These are phyloP conservation scores for Backusella morwellensis DNA, from an alignment of 192 early-diverging fungal genomes.

Conservation along the genomic window DNA sequence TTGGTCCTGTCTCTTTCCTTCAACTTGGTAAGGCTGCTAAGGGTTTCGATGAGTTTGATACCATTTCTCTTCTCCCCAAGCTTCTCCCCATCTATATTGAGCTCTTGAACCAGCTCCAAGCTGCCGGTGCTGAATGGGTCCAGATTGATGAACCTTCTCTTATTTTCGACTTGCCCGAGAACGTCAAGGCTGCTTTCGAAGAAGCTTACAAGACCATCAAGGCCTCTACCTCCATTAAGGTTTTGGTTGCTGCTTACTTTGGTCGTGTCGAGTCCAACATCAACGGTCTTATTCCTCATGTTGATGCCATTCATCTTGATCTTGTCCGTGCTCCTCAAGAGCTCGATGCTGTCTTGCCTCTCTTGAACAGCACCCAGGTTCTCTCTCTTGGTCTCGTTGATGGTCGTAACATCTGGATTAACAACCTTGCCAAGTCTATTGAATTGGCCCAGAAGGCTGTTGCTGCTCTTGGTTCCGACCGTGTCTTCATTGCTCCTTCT, in stretches of 20 bases:
- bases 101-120: conserved; percentile 70
- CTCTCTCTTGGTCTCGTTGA: conserved; percentile 96
- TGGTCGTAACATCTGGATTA: conserved; percentile 98
- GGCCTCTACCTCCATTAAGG: conserved; percentile 54
- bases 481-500: conserved; percentile 84
- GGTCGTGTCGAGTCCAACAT: conserved; percentile 78
- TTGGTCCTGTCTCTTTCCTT: conserved; percentile 92
- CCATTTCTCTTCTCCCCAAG: conserved; percentile 69
- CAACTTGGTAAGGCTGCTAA: conserved; percentile 82
- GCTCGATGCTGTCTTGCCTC: conserved; percentile 67
- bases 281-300: conserved; percentile 67
- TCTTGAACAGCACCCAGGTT: conserved; percentile 56
- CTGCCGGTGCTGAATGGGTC: conserved; percentile 79
- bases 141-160: conserved; percentile 87
- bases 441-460: conserved; percentile 65
- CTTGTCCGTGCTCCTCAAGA: conserved; percentile 82
- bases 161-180: conserved; percentile 56
- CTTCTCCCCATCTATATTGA: conserved; percentile 80
- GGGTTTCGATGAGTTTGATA: conserved; percentile 61
- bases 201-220: conserved; percentile 65
- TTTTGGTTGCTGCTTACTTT: conserved; percentile 94
- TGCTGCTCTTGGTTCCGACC: conserved; percentile 61
- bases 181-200: conserved; percentile 50
- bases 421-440: conserved; percentile 76
- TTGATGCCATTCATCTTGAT: conserved; percentile 90